Evolutionary conservation across 805 yeast genomes (phyloP), one percentile per base, ranked within the genome.

Genomic region (Saturnispora serradocipensis): DNA sequence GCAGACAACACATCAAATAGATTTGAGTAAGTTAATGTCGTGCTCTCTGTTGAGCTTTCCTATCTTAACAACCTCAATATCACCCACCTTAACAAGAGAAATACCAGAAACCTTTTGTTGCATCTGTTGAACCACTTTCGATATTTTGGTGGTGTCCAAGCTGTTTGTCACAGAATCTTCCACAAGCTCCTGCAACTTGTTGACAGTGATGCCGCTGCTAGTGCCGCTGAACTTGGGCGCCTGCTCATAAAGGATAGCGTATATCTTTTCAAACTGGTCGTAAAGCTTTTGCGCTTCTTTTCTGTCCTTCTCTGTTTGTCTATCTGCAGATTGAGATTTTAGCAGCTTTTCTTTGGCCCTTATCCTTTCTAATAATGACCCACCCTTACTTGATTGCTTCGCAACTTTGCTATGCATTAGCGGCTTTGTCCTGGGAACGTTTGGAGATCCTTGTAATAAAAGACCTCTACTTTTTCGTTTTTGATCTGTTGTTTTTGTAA

Each of bases 181-280:
- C 25, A 40, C 39, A 13, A 49, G 38, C 22, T 49, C 34, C 15
- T 43, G 34, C 18, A 49, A 16, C 9, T 25, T 34, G 13, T 10
- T 15, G 13, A 49, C 10, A 3, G 47, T 24, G 3, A 49, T 13
- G 11, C 47, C 51, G 8, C 15, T 32, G 15, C 36, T 20, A 5
- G 20, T 4, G 9, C 16, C 6, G 7, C 13, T 13, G 18, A 42
- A 30, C 27, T 42, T 48, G 2, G 50, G 50, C 4, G 43, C 43
- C 24, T 49, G 51, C 18, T 49, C 51, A 38, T 49, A 49, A 1
- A 49, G 10, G 10, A 49, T 49, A 5, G 42, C 27, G 30, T 49
- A 49, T 3, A 43, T 22, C 20, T 22, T 43, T 25, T 43, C 27
- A 16, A 49, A 43, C 18, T 49, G 43, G 20, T 43, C 45, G 9